These are phyloP conservation scores for Rhypophila decipiens DNA, from an alignment of 495 filamentous ascomycete genomes.

Conservation along the genomic window DNA sequence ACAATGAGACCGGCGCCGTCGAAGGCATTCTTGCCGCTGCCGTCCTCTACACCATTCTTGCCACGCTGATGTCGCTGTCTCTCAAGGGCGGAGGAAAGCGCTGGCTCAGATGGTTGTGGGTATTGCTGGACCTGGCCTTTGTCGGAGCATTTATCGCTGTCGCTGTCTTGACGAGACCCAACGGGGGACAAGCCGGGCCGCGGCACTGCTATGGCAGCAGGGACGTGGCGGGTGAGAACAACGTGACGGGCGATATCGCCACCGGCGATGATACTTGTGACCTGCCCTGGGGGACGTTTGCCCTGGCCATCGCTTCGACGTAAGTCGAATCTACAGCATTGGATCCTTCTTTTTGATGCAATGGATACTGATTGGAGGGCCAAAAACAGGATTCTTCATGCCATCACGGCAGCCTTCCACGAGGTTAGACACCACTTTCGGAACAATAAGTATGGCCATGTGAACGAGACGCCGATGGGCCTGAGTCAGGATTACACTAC, in stretches of 20 bases:
- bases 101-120: conserved; percentile 21
- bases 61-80: conserved; percentile 11
- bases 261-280: conserved; percentile 5
- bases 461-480: too few relatives aligned
- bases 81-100: conserved; percentile 15
- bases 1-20: conserved; percentile 22
- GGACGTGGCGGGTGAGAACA: conserved; percentile 4
- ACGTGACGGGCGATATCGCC: conserved; percentile 4
- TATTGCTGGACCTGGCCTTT: conserved; percentile 22
- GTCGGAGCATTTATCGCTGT: conserved; percentile 30
- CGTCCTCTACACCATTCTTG: conserved; percentile 24
- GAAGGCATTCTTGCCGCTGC: conserved; percentile 31
- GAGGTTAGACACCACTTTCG: conserved; percentile 11
- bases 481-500: too few relatives aligned
- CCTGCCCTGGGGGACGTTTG: conserved; percentile 10
- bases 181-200: conserved; percentile 20
- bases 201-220: conserved; percentile 8
- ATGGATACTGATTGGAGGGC: not conserved
- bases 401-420: conserved; percentile 20
- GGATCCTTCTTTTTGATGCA: not conserved
- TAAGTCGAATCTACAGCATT: conserved; percentile 7
- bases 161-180: conserved; percentile 24
- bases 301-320: conserved; percentile 10
- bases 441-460: conserved; percentile 5
- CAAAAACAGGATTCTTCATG: conserved; percentile 4